phyloP scores from a whole-genome alignment of 2,329 filamentous ascomycete genomes.

The Microascus cirrosus region DNA sequence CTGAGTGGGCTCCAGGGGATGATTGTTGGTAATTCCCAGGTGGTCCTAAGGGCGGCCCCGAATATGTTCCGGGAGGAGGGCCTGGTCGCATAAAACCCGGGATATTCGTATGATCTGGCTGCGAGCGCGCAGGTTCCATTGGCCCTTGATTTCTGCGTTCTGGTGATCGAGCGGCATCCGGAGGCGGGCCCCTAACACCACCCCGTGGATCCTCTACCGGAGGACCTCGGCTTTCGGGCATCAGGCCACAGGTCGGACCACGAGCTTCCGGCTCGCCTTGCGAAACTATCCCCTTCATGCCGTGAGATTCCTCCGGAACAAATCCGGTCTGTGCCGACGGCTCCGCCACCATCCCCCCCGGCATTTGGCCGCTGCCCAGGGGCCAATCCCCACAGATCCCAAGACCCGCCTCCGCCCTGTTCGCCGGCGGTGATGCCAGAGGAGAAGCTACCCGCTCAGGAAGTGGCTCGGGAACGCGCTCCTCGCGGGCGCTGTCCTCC shows the following conservation, averaged over 20 bases:
- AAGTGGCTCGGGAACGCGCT: no score
- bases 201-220: background rate
- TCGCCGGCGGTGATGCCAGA: background rate
- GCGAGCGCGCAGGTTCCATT: background rate
- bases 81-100: background rate
- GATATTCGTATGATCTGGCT: background rate
- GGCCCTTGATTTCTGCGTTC: background rate
- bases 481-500: background rate
- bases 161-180: background rate
- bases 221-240: background rate
- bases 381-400: background rate
- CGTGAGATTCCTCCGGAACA: background rate
- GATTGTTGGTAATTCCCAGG: no score
- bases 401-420: background rate
- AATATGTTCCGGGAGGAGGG: background rate
- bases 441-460: background rate
- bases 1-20: no score
- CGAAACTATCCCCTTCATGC: background rate
- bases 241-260: background rate
- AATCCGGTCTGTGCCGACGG: background rate
- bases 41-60: no score
- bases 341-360: background rate
- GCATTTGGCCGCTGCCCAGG: background rate
- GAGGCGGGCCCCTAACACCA: background rate
- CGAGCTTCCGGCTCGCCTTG: background rate